Conservation (phyloP, 2,329 filamentous ascomycete genomes). For the Phyllosticta citriasiana region DNA sequence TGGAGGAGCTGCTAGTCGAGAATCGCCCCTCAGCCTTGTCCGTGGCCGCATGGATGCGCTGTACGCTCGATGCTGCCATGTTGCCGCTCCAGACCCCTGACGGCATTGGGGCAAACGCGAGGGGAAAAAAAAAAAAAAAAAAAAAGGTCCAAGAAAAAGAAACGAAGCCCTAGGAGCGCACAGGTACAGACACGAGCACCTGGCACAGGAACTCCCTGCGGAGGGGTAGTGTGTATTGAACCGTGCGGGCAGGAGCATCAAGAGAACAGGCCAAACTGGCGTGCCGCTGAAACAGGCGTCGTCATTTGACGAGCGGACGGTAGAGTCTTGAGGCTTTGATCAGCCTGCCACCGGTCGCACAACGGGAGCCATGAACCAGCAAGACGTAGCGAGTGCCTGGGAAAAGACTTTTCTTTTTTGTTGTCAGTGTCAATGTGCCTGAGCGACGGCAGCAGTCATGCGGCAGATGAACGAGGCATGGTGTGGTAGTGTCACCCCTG, state of each 20-base stretch:
- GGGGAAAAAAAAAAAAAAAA: too few species aligned
- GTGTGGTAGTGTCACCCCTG: neutral
- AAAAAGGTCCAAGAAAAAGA: neutral
- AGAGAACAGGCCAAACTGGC: neutral
- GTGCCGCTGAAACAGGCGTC: conserved; percentile 4
- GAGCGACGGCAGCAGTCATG: neutral
- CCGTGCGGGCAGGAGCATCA: neutral
- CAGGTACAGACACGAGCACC: neutral
- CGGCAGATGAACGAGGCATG: neutral
- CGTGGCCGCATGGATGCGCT: neutral
- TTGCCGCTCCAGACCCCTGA: neutral
- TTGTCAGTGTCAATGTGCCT: neutral
- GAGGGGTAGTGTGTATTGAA: neutral
- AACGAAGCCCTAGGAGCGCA: neutral
- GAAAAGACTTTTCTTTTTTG: neutral
- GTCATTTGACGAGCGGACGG: conserved; percentile 2
- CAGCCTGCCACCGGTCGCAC: neutral
- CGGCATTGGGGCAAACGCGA: neutral
- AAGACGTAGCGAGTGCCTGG: neutral
- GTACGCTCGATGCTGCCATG: neutral
- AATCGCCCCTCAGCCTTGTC: conserved; percentile 8
- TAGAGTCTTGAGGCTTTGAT: conserved; percentile 5
- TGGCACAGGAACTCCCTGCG: neutral
- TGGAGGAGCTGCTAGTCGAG: neutral
- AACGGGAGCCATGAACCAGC: neutral